Base-by-base conservation (phyloP, 2,329 filamentous ascomycete species). In the Alternaria brassicicola region DNA sequence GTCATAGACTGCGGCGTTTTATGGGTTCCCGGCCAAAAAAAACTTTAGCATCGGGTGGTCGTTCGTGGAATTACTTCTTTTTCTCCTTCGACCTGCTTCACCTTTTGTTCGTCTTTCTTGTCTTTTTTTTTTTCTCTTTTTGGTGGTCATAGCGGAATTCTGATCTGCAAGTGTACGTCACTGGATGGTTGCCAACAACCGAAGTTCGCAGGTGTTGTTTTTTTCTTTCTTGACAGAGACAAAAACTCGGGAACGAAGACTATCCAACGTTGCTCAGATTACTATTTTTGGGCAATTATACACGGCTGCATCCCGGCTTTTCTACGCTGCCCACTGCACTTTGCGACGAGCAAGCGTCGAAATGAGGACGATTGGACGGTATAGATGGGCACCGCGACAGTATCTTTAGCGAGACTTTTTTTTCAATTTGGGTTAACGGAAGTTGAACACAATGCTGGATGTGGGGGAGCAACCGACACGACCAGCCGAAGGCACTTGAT, bases 31-130 rank as follows among this genome's bases (percentile, higher is more conserved):
- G 60, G 64, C 52, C 48, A 63, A 70, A 68, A 69, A 60, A 55
- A n/a, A n/a, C n/a, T n/a, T 68, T 52, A 69, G 68, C 68, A 70
- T 70, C 52, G 56, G 65, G 59, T 57, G 66, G 65, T 55, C 57
- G 63, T 58, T 64, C 64, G 61, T 47, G 53, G 52, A 38, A 59
- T 55, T 42, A 52, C 42, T 55, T 35, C 53, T 47, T 45, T 55
- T 30, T 54, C 48, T 39, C 30, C 30, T 33, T 47, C 13, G 19
- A 47, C 28, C 19, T 33, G 25, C 19, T 23, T 31, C 19, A 47
- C 19, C 13, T 47, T 25, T 10, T 33, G 28, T 35, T 33, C 35
- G 35, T 30, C 43, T 47, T 46, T 57, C 38, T 50, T 42, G 25
- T 45, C 39, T 47, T 38, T 55, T 61, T 45, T 19, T 58, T 48